These are phyloP conservation scores for Backusella liffmaniae DNA, from an alignment of 192 early-diverging fungal species.

Conservation along the genomic window DNA sequence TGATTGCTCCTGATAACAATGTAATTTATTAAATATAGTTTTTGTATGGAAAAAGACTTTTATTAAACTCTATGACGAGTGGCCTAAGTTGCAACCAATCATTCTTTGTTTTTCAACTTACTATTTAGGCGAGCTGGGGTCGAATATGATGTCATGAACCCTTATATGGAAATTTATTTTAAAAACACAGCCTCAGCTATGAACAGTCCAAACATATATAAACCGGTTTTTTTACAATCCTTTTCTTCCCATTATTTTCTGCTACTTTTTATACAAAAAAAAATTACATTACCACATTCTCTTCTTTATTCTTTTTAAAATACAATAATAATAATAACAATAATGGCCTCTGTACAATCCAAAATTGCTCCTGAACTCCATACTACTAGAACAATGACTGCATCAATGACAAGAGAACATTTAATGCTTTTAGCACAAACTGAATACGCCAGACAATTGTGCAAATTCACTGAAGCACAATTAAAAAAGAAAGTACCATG, in stretches of 20 bases:
- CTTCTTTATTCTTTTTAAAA: background rate
- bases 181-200: background rate
- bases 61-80: background rate
- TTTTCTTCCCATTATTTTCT: background rate
- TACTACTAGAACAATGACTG: background rate
- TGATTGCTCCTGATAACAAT: no score
- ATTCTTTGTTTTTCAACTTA: background rate
- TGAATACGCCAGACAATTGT: constrained; percentile 17
- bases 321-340: background rate
- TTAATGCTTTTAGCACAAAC: constrained; percentile 1
- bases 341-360: constrained; percentile 10
- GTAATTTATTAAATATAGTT: no score
- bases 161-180: background rate
- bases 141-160: background rate
- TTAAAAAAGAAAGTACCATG: constrained; percentile 9
- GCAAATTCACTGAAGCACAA: constrained; percentile 13
- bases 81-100: background rate
- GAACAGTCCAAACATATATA: background rate
- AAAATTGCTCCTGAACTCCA: background rate
- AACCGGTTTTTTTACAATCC: background rate
- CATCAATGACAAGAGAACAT: constrained; percentile 14
- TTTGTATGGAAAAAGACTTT: no score
- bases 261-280: background rate
- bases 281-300: background rate
- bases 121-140: background rate